These are phyloP conservation scores for Phylloporus sp. DNA, from an alignment of 768 basidiomycete species.

Conservation along the genomic window DNA sequence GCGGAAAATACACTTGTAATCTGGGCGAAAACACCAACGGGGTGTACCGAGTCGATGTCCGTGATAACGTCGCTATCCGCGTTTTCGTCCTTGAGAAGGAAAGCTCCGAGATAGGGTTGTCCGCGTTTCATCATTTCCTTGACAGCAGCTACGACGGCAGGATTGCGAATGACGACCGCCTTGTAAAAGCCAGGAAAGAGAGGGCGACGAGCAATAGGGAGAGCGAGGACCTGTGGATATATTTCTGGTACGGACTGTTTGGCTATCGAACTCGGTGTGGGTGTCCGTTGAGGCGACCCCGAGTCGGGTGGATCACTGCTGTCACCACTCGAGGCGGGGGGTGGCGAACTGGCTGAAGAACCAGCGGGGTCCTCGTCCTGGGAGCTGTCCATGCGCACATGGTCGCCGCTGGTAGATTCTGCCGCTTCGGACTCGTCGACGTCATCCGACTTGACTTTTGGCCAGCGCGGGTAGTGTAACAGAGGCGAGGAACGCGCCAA, in stretches of 20 bases:
- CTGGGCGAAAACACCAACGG: conserved; percentile 94
- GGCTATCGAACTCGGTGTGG: conserved; percentile 54
- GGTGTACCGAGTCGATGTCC: conserved; percentile 80
- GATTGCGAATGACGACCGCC: conserved; percentile 90
- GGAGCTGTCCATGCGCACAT: conserved; percentile 21
- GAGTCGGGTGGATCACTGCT: conserved; percentile 37
- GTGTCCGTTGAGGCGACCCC: conserved; percentile 32
- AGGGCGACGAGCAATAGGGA: conserved; percentile 92
- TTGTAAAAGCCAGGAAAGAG: conserved; percentile 99
- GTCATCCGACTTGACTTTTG: conserved; percentile 33
- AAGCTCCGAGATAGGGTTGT: conserved; percentile 95
- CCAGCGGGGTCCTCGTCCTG: conserved; percentile 31
- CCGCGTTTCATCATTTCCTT: conserved; percentile 96
- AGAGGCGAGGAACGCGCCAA: conserved; percentile 30
- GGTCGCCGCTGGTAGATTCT: conserved; percentile 20
- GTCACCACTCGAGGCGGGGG: conserved; percentile 39
- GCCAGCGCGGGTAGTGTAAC: conserved; percentile 35
- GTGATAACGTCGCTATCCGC: conserved; percentile 91
- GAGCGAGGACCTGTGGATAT: conserved; percentile 91
- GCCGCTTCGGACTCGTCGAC: conserved; percentile 23
- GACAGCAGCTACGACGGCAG: conserved; percentile 86
- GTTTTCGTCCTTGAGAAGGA: conserved; percentile 91
- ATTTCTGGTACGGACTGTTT: conserved; percentile 84
- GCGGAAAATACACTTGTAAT: conserved; percentile 89
- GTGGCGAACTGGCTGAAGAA: conserved; percentile 29